phyloP scores from a whole-genome alignment of 164 flowering plant genomes.

The Sedum album region DNA sequence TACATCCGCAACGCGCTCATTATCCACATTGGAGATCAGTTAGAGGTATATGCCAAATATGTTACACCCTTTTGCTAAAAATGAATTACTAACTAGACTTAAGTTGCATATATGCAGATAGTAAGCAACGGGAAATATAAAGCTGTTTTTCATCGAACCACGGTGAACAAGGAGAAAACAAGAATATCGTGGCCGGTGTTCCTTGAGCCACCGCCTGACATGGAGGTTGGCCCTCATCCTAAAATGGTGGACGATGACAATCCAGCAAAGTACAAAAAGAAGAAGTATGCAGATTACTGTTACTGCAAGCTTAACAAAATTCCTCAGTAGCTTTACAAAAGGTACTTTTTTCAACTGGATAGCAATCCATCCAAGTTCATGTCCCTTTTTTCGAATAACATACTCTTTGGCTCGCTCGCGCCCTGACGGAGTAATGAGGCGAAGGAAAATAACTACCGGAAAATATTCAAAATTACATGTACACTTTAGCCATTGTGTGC shows the following conservation, averaged over 20 bases:
- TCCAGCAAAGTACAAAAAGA: conserved; percentile 54
- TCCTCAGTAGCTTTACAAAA: conserved; percentile 32
- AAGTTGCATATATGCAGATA: conserved; percentile 22
- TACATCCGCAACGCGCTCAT: conserved; percentile 21
- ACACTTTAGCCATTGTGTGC: too few species aligned
- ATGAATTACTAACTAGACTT: not conserved
- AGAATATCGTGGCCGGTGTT: conserved; percentile 69
- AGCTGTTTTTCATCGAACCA: conserved; percentile 40
- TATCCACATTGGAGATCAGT: conserved; percentile 22
- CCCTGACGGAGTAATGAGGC: too few species aligned
- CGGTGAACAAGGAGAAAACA: conserved; percentile 44
- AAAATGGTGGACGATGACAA: conserved; percentile 40
- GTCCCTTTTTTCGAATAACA: too few species aligned
- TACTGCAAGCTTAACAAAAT: conserved; percentile 75
- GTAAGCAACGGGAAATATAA: conserved; percentile 54
- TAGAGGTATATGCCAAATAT: not conserved
- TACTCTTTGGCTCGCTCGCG: too few species aligned
- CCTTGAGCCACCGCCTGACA: conserved; percentile 43
- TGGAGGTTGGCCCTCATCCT: conserved; percentile 50
- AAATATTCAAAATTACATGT: too few species aligned
- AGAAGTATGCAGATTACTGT: conserved; percentile 49
- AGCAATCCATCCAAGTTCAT: not conserved
- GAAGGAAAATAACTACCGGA: too few species aligned
- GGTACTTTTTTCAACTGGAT: not conserved
- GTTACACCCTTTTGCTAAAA: not conserved